A percentile compares a stretch with the other conserved stretches of the same genome.
Conservation (phyloP, 2,329 filamentous ascomycete species). For the Aspergillus sp. region DNA sequence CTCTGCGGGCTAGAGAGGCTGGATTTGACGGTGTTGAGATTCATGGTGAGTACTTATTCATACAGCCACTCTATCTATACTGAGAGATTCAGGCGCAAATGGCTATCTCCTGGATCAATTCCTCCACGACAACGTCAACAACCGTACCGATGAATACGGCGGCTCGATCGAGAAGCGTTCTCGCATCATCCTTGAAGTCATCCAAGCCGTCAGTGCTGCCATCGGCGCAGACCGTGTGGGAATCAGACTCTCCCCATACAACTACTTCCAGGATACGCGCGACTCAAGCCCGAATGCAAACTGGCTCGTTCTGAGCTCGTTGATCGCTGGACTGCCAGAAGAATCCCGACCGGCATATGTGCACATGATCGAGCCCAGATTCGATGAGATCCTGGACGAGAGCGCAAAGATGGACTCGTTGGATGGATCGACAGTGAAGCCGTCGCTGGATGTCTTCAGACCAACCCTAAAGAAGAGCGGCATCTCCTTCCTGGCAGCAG, state of each 20-base stretch:
- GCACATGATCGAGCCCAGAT: conserved; percentile 47
- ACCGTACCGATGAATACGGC: conserved; percentile 46
- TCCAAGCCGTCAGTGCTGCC: conserved; percentile 46
- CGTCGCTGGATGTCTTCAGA: conserved; percentile 38
- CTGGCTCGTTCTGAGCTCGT: conserved; percentile 43
- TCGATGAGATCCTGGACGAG: conserved; percentile 45
- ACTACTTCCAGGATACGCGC: conserved; percentile 52
- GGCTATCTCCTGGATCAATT: conserved; percentile 66
- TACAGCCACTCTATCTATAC: not conserved
- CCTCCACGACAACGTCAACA: conserved; percentile 54
- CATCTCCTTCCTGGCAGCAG: conserved; percentile 32
- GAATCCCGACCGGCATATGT: conserved; percentile 39
- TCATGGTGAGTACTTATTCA: conserved; percentile 25
- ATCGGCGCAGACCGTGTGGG: conserved; percentile 45
- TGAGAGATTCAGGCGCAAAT: conserved; percentile 55
- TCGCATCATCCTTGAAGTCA: conserved; percentile 50
- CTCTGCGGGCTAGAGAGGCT: conserved; percentile 39
- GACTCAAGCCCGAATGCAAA: conserved; percentile 42
- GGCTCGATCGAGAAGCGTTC: conserved; percentile 47
- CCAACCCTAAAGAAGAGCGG: conserved; percentile 35
- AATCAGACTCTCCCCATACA: conserved; percentile 59
- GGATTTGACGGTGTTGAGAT: conserved; percentile 50
- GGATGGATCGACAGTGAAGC: conserved; percentile 11
- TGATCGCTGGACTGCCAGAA: conserved; percentile 33
- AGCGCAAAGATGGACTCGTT: conserved; percentile 40